Percentiles rank a stretch among this genome's conserved stretches.
These are phyloP conservation scores for Dissophora ornata DNA, from an alignment of 192 early-diverging fungal species.

Conservation along the genomic window DNA sequence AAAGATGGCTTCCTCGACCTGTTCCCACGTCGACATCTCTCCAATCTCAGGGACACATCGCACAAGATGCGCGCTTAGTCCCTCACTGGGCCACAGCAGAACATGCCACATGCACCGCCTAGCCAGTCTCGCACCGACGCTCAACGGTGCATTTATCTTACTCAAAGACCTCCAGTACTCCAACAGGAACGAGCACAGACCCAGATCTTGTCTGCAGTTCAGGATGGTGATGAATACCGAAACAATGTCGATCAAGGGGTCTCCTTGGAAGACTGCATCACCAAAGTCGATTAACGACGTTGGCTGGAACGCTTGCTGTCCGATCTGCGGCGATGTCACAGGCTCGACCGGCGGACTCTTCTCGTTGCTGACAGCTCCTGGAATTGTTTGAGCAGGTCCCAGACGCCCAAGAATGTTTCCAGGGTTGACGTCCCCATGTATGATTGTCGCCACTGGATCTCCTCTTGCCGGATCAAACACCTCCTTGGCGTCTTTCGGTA, in stretches of 20 bases:
- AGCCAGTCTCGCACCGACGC: background rate
- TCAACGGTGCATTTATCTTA: background rate
- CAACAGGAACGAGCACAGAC: background rate
- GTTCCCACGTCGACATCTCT: conserved; percentile 50
- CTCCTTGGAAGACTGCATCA: conserved; percentile 26
- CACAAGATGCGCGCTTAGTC: conserved; percentile 33
- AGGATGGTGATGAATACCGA: conserved; percentile 47
- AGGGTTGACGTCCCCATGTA: conserved; percentile 55
- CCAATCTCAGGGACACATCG: conserved; percentile 46
- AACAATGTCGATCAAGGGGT: conserved; percentile 53
- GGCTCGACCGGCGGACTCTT: background rate
- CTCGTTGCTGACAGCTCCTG: too few species aligned
- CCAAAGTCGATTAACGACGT: conserved; percentile 41
- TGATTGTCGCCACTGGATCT: conserved; percentile 18
- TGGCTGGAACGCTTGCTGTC: conserved; percentile 6
- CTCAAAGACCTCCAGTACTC: conserved; percentile 20
- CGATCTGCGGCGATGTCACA: background rate
- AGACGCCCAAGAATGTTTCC: conserved; percentile 45
- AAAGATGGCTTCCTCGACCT: conserved; percentile 51
- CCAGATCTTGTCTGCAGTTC: conserved; percentile 29
- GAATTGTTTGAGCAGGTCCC: too few species aligned
- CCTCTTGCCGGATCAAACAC: conserved; percentile 34
- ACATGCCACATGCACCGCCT: conserved; percentile 54
- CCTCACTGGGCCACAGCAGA: conserved; percentile 54
- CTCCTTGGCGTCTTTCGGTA: conserved; percentile 20